A percentile compares a stretch with the other conserved stretches of the same genome.
phyloP scores from a whole-genome alignment of 78 protist genomes.

The Emiliania huxleyi region DNA sequence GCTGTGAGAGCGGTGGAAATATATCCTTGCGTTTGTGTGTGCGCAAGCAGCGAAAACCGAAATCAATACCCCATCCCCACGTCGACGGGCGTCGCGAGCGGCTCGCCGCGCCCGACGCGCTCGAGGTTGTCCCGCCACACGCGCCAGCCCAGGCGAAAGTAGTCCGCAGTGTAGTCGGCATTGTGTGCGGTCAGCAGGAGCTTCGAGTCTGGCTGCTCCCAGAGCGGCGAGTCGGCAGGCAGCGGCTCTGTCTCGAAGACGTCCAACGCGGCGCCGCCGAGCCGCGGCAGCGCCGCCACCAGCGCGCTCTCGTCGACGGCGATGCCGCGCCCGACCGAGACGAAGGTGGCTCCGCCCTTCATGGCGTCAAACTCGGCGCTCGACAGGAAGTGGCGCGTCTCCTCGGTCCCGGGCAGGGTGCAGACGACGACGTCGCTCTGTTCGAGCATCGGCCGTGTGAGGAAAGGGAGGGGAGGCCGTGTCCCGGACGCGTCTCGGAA shows the following conservation, averaged over 20 bases:
- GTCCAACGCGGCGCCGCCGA: slow-evolving; percentile 62
- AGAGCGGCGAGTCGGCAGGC: slow-evolving; percentile 38
- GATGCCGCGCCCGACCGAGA: slow-evolving; percentile 54
- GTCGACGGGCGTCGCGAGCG: not conserved
- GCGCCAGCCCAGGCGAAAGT: not conserved
- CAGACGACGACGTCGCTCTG: slow-evolving; percentile 42
- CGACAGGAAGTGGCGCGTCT: not conserved
- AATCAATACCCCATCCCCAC: not conserved
- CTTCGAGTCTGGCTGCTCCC: not conserved
- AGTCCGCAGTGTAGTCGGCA: slow-evolving; percentile 37
- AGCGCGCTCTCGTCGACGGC: slow-evolving; percentile 54
- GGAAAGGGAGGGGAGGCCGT: not conserved
- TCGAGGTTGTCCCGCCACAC: not conserved
- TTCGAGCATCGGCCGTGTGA: not conserved
- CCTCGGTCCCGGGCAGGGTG: slow-evolving; percentile 39
- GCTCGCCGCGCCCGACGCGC: not conserved
- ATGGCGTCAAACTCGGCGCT: not conserved
- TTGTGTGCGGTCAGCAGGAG: slow-evolving; percentile 57
- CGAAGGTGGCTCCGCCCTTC: slow-evolving; percentile 16
- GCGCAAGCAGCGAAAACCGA: no score
- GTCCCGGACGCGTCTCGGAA: not conserved
- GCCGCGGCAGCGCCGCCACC: not conserved
- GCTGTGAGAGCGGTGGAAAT: no score
- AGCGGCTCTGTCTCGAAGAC: slow-evolving; percentile 68
- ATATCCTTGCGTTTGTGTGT: no score